These are phyloP conservation scores for Kurtzmaniella quercitrusa DNA, from an alignment of 1,139 yeast species.

Conservation along the genomic window DNA sequence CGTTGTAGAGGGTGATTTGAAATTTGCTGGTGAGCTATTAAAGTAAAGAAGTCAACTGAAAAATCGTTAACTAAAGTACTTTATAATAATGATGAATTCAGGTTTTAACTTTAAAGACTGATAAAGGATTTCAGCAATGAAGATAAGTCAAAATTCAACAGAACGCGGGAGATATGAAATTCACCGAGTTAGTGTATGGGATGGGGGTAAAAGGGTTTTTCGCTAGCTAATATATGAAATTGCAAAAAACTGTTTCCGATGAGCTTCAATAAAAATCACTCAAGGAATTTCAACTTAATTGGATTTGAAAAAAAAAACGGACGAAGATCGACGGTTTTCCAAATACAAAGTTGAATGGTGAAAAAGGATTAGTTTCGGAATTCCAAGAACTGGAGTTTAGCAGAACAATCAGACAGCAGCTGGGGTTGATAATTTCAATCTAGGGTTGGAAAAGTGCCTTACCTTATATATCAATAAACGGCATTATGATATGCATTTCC, in stretches of 20 bases:
- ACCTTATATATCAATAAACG: neutral
- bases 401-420: neutral
- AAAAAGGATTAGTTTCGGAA: neutral
- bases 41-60: neutral
- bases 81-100: too few species aligned
- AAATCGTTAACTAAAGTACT: neutral
- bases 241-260: neutral
- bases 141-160: neutral
- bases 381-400: neutral
- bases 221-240: neutral
- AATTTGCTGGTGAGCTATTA: neutral
- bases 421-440: neutral
- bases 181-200: neutral
- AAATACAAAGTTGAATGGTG: neutral
- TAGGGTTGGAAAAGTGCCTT: neutral
- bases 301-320: neutral
- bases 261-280: neutral
- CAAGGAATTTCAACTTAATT: neutral
- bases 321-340: neutral
- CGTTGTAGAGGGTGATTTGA: constrained; percentile 7
- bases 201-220: neutral
- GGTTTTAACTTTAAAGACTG: neutral
- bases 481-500: neutral
- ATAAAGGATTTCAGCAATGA: neutral
- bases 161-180: neutral